phyloP scores from a whole-genome alignment of 2,329 filamentous ascomycete genomes.

The Raffaelea albimanens region DNA sequence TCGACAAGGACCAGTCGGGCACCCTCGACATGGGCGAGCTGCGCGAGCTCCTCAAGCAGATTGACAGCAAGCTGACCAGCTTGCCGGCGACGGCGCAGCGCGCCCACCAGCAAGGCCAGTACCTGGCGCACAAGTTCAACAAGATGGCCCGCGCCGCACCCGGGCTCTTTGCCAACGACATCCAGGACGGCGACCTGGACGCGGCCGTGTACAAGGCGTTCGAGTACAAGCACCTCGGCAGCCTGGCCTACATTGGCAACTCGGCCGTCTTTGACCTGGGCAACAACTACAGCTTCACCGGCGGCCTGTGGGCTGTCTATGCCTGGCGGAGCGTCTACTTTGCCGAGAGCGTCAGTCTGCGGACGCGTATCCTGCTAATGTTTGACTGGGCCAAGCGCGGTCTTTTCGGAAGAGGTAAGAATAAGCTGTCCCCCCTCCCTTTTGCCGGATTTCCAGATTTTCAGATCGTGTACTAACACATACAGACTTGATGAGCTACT shows the following conservation, averaged over 20 bases:
- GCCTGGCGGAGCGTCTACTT: slow-evolving; percentile 96
- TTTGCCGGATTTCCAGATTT: too few relatives aligned
- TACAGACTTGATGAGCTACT: slow-evolving; percentile 26
- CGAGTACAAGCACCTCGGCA: slow-evolving; percentile 86
- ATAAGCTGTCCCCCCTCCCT: neutral
- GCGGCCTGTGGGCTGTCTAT: slow-evolving; percentile 87
- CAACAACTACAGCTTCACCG: slow-evolving; percentile 64
- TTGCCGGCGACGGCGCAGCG: slow-evolving; percentile 92
- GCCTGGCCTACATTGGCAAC: slow-evolving; percentile 90
- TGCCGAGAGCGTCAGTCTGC: slow-evolving; percentile 88
- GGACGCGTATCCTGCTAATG: slow-evolving; percentile 78
- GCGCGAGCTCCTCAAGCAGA: slow-evolving; percentile 77
- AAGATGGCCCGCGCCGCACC: slow-evolving; percentile 72
- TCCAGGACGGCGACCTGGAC: slow-evolving; percentile 83
- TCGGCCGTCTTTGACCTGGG: slow-evolving; percentile 88
- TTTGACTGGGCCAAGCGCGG: slow-evolving; percentile 99
- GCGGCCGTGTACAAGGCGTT: slow-evolving; percentile 90
- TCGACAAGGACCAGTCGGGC: slow-evolving; percentile 87
- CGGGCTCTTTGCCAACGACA: slow-evolving; percentile 67
- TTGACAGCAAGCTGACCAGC: slow-evolving; percentile 89
- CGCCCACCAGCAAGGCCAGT: slow-evolving; percentile 90
- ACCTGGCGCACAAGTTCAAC: slow-evolving; percentile 90
- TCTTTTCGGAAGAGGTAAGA: slow-evolving; percentile 86
- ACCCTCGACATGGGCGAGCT: slow-evolving; percentile 93
- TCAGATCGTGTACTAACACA: slow-evolving; percentile 4